Percentiles rank a stretch among this genome's conserved stretches.
Conservation (phyloP, 164 flowering plant species). For the Stephania cephalantha region DNA sequence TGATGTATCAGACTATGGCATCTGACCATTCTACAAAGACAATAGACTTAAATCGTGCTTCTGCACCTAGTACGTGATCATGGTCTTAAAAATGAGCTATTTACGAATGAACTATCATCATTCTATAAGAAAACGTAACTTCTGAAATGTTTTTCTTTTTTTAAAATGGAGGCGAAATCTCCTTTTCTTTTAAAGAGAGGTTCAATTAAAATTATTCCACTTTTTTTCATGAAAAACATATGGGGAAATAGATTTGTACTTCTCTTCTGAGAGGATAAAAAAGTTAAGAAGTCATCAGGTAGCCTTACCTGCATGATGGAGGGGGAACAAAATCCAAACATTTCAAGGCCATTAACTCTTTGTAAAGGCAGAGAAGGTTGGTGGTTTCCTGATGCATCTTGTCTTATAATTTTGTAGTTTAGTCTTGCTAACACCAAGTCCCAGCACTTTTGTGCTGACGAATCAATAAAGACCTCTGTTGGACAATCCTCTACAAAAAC, state of each 20-base stretch:
- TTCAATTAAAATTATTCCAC: no score
- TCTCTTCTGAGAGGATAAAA: background rate
- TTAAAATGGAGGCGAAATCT: no score
- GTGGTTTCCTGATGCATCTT: conserved; percentile 20
- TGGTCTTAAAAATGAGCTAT: background rate
- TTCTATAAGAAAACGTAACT: no score
- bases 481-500: conserved; percentile 60
- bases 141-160: background rate
- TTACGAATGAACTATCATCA: background rate
- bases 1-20: background rate
- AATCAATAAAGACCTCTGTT: conserved; percentile 32
- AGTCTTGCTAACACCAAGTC: conserved; percentile 54
- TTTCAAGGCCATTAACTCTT: conserved; percentile 53
- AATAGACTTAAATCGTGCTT: no score
- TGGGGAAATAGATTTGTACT: background rate
- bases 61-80: no score
- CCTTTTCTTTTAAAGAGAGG: no score
- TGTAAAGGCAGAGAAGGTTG: conserved; percentile 24
- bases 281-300: background rate
- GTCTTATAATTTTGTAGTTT: conserved; percentile 38
- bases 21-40: no score
- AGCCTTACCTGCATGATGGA: conserved; percentile 48
- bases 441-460: conserved; percentile 69
- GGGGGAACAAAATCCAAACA: conserved; percentile 74
- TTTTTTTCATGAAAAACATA: no score